Evolutionary conservation across 2,329 filamentous ascomycete genomes (phyloP), one percentile per base, ranked within the genome.

Genomic region (Cordyceps tenuipes): DNA sequence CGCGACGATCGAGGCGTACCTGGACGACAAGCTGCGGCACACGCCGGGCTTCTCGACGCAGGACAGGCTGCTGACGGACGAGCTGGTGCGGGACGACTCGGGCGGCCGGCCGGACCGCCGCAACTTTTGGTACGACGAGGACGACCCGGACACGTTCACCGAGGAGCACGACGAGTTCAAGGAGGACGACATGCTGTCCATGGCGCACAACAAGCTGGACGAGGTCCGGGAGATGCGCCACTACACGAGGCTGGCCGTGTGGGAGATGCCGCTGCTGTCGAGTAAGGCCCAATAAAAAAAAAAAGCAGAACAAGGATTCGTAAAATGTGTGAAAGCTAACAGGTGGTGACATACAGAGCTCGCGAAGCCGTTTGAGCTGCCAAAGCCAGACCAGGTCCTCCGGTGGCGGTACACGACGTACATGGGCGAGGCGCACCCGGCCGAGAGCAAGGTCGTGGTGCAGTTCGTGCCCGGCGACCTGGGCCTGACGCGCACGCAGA

Each of bases 391-490:
- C 50, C 81, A 89, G 67, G 85, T 91, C 50, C 84, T 99, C 61
- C 88, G 93, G 68, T 99, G 97, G 85, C 88, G 94, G 68, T 97
- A 96, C 79, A 99, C 94, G 17, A 92, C 88, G 43, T 97, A 97
- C 76, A 88, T 99, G 82, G 93, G 93, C 68, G 94, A 97, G 75
- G 79, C 83, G 60, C 95, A 99, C 76, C 93, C 94, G 0, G 91
- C 93, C 3, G 86, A 91, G 74, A 87, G 86, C 71, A 99, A 99
- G 79, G 92, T 99, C 21, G 92, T 97, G 13, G 85, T 97, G 59
- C 90, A 97, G 71, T 96, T 97, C 75, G 84, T 81, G 64, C 87
- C 89, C 17, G 74, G 75, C 60, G 91, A 96, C 74, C 76, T 97
- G 63, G 76, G 81, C 62, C 81, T 96, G 59, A 85, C 82, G 26